phyloP scores from a whole-genome alignment of 2,329 filamentous ascomycete genomes.

The Blastomyces silverae region DNA sequence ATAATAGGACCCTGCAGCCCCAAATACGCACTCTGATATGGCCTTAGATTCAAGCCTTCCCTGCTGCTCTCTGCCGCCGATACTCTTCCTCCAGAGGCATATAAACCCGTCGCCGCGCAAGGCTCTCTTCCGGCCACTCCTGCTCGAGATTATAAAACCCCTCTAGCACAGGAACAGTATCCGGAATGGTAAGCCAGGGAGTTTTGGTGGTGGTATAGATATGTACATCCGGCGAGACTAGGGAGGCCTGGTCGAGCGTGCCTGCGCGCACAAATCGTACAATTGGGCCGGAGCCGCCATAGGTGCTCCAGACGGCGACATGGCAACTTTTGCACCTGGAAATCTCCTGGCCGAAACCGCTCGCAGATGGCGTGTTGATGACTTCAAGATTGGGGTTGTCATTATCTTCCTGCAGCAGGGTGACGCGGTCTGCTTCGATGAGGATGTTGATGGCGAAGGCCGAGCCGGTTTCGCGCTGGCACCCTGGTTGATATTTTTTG shows the following conservation, averaged over 20 bases:
- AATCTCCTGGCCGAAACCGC: constrained; percentile 39
- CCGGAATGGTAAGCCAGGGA: constrained; percentile 36
- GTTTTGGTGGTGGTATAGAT: constrained; percentile 40
- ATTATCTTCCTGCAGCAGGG: constrained; percentile 23
- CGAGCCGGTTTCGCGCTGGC: constrained; percentile 43
- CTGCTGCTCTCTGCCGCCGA: neutral
- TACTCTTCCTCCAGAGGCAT: neutral
- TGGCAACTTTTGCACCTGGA: constrained; percentile 42
- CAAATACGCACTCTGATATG: neutral
- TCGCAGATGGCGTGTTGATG: constrained; percentile 36
- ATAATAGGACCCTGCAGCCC: neutral
- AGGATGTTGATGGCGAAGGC: constrained; percentile 38
- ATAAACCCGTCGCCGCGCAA: constrained; percentile 24
- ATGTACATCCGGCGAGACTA: constrained; percentile 42
- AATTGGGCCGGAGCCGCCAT: constrained; percentile 30
- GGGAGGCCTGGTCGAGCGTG: constrained; percentile 40
- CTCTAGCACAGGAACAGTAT: constrained; percentile 34
- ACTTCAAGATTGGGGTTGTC: constrained; percentile 18
- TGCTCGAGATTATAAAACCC: constrained; percentile 33
- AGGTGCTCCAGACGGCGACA: constrained; percentile 41
- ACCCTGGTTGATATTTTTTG: constrained; percentile 23
- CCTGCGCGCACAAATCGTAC: constrained; percentile 41
- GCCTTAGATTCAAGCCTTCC: neutral
- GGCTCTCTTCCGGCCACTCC: constrained; percentile 32
- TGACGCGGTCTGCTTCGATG: constrained; percentile 38